These are phyloP conservation scores for Durio zibethinus DNA, from an alignment of 345 rosid genomes.

Conservation along the genomic window DNA sequence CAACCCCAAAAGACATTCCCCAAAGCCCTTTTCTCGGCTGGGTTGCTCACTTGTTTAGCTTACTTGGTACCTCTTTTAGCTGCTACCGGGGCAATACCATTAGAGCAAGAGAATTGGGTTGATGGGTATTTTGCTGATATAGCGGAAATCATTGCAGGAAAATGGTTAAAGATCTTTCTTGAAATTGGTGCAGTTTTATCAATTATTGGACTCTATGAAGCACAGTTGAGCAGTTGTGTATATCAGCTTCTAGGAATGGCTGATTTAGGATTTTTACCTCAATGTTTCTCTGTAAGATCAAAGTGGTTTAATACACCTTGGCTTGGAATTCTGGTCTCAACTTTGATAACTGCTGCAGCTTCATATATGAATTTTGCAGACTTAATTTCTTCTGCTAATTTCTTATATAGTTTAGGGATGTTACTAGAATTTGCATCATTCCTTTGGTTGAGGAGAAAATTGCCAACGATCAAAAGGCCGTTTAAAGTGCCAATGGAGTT, in stretches of 20 bases:
- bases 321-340: conserved; percentile 39
- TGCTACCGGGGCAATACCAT: conserved; percentile 57
- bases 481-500: conserved; percentile 36
- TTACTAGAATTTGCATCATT: conserved; percentile 45
- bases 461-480: conserved; percentile 35
- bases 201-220: conserved; percentile 70
- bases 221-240: conserved; percentile 72
- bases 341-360: conserved; percentile 21
- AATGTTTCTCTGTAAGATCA: conserved; percentile 35
- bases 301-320: conserved; percentile 44
- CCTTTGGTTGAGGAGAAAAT: conserved; percentile 40
- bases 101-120: conserved; percentile 60
- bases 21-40: conserved; percentile 44
- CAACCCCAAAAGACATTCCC: conserved; percentile 52
- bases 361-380: conserved; percentile 31
- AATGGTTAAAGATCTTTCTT: conserved; percentile 70
- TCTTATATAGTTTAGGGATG: conserved; percentile 49
- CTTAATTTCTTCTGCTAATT: conserved; percentile 42
- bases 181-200: conserved; percentile 68
- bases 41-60: conserved; percentile 48
- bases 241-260: conserved; percentile 70
- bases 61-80: conserved; percentile 58
- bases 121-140: conserved; percentile 52
- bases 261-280: conserved; percentile 45
- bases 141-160: conserved; percentile 70